A percentile compares a stretch with the other conserved stretches of the same genome.
Conservation (phyloP, 352 stramenopile species). For the Globisporangium canariense region DNA sequence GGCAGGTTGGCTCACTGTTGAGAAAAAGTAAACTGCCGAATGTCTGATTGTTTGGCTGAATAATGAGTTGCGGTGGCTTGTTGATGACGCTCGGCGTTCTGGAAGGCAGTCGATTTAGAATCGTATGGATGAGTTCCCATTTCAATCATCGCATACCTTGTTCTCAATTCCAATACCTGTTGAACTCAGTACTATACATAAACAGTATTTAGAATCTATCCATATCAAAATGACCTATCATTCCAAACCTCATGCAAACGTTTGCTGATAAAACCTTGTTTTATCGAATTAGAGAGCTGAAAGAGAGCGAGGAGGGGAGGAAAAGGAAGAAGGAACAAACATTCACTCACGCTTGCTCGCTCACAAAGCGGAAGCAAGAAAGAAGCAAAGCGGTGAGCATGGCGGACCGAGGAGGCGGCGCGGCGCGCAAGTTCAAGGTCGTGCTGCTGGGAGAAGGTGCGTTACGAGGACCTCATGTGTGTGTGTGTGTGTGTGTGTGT, state of each 20-base stretch:
- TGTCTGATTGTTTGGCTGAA: no score
- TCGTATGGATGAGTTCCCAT: not conserved
- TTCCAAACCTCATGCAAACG: not conserved
- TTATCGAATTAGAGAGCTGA: not conserved
- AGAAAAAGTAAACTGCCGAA: no score
- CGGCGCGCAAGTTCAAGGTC: constrained; percentile 83
- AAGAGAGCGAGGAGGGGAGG: constrained; percentile 3
- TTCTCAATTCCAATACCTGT: not conserved
- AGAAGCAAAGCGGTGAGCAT: constrained; percentile 1
- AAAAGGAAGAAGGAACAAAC: constrained; percentile 4
- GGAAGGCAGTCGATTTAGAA: not conserved
- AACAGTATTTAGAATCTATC: not conserved
- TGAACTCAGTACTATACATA: not conserved
- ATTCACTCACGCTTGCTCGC: no score
- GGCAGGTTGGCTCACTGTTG: no score
- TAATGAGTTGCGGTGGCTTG: no score
- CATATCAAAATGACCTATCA: not conserved
- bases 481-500: not conserved
- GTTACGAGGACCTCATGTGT: no score
- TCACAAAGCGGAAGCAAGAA: not conserved
- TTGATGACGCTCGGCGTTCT: no score
- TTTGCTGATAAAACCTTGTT: not conserved
- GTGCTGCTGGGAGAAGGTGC: constrained; percentile 82
- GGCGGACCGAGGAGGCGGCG: constrained; percentile 12
- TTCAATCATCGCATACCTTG: not conserved